These are phyloP conservation scores for Hypoxylon sp. DNA, from an alignment of 2,329 filamentous ascomycete genomes.

Conservation along the genomic window DNA sequence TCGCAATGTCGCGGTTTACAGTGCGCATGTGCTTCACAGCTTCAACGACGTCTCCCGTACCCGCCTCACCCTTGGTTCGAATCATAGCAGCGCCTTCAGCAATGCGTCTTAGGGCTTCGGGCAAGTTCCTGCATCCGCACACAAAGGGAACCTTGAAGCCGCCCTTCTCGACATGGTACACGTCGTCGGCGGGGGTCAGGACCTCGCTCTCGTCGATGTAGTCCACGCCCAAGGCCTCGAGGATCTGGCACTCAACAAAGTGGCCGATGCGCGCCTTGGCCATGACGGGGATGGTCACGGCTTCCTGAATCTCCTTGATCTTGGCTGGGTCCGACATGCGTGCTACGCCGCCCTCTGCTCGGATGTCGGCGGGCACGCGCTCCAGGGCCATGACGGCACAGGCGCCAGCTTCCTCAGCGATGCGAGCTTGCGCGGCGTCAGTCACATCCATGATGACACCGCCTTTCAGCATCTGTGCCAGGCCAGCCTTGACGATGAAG, in stretches of 20 bases:
- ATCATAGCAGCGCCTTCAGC: constrained; percentile 98
- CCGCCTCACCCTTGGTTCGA: constrained; percentile 97
- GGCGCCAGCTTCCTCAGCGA: constrained; percentile 96
- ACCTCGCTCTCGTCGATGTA: constrained; percentile 99
- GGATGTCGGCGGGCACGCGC: constrained; percentile 96
- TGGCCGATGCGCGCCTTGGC: constrained; percentile 98
- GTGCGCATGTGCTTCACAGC: constrained; percentile 96
- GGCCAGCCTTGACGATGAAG: constrained; percentile 93
- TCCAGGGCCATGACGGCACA: constrained; percentile 98
- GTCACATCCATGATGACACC: constrained; percentile 99
- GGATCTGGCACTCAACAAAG: constrained; percentile 98
- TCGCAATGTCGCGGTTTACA: constrained; percentile 84
- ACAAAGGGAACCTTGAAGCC: constrained; percentile 90
- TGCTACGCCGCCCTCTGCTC: constrained; percentile 90
- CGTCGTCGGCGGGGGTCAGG: constrained; percentile 91
- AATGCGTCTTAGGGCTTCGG: constrained; percentile 92
- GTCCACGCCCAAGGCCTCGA: constrained; percentile 94
- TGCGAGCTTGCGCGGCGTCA: constrained; percentile 92
- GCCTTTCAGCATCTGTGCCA: constrained; percentile 98
- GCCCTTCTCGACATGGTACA: constrained; percentile 92
- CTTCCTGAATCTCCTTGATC: constrained; percentile 95
- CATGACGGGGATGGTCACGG: constrained; percentile 99
- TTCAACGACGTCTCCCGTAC: constrained; percentile 96
- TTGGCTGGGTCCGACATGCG: constrained; percentile 96
- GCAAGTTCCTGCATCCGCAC: constrained; percentile 94